Evolutionary conservation across 2,329 filamentous ascomycete genomes (phyloP).

Genomic region (Ambrosiella xylebori): DNA sequence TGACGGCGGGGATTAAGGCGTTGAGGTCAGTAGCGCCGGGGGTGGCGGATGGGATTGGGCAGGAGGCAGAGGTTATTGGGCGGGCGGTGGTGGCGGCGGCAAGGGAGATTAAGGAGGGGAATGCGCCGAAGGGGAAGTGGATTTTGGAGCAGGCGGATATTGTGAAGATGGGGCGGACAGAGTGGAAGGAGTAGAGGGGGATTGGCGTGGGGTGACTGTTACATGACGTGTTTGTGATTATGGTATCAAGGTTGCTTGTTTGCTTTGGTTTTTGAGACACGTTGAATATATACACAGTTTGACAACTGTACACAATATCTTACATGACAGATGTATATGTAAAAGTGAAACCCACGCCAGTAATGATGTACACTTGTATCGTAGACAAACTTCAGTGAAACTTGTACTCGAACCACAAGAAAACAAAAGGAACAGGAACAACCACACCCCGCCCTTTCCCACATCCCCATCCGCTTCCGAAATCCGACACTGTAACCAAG

Average conservation of each 20-base stretch:
- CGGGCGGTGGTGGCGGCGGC: conserved; percentile 46
- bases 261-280: neutral
- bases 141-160: conserved; percentile 44
- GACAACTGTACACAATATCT: too few relatives aligned
- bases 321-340: too few relatives aligned
- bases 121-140: conserved; percentile 44
- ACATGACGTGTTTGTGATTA: too few relatives aligned
- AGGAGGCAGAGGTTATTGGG: conserved; percentile 58
- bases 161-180: conserved; percentile 45
- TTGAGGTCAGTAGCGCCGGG: conserved; percentile 36
- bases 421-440: too few relatives aligned
- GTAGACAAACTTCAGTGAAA: too few relatives aligned
- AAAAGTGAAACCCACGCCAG: too few relatives aligned
- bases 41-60: conserved; percentile 49
- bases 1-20: conserved; percentile 37
- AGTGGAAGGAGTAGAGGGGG: conserved; percentile 28
- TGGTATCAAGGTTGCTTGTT: neutral
- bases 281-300: too few relatives aligned
- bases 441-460: too few relatives aligned
- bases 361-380: too few relatives aligned
- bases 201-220: neutral
- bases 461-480: too few relatives aligned
- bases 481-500: too few relatives aligned
- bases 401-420: too few relatives aligned
- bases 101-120: conserved; percentile 38